Evolutionary conservation across 345 rosid species (phyloP).

Genomic region (Eucalyptus polyanthemos): DNA sequence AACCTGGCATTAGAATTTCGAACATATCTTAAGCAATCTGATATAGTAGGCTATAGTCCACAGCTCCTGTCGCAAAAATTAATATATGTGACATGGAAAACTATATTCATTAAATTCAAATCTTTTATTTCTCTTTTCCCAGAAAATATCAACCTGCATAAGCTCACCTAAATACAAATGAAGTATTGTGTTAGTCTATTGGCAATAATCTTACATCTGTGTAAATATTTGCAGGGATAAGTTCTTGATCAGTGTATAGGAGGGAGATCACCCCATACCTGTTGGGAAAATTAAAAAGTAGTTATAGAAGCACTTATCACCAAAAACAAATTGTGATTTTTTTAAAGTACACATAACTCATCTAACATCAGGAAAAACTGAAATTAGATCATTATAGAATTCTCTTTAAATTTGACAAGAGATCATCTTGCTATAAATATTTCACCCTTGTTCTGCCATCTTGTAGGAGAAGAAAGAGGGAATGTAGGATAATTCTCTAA

Average conservation of each 20-base stretch:
- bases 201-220: not conserved
- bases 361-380: not conserved
- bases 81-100: not conserved
- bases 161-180: not conserved
- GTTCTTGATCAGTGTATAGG: not conserved
- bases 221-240: not conserved
- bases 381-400: not conserved
- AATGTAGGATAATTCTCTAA: not conserved
- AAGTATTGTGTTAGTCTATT: not conserved
- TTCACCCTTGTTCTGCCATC: not conserved
- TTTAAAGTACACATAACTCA: not conserved
- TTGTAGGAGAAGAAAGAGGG: not conserved
- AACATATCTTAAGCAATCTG: not conserved
- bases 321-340: not conserved
- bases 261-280: not conserved
- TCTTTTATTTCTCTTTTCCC: not conserved
- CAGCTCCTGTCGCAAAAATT: not conserved
- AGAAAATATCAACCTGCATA: not conserved
- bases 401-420: not conserved
- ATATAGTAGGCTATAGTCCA: not conserved
- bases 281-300: not conserved
- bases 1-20: not conserved
- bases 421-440: not conserved
- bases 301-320: not conserved
- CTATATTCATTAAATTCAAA: not conserved